Evolutionary conservation across 495 filamentous ascomycete genomes (phyloP).

Genomic region (Talaromyces nanjingensis): DNA sequence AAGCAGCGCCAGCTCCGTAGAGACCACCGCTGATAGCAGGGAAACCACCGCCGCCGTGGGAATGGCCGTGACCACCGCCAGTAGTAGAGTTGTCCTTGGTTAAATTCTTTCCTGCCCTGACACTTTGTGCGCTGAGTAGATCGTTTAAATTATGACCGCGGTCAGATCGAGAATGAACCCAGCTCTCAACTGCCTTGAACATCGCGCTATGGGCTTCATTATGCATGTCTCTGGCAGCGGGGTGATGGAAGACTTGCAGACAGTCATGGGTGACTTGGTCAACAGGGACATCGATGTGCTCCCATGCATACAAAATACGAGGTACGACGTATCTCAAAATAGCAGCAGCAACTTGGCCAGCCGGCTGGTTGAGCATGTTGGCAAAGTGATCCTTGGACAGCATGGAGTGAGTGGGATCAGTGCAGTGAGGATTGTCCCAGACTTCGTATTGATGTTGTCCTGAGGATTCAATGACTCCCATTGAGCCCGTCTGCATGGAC

Average conservation of each 20-base stretch:
- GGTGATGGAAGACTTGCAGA: slow-evolving; percentile 79
- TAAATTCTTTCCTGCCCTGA: slow-evolving; percentile 73
- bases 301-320: slow-evolving; percentile 83
- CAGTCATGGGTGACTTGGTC: slow-evolving; percentile 75
- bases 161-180: slow-evolving; percentile 61
- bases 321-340: slow-evolving; percentile 82
- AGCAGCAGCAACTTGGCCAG: slow-evolving; percentile 70
- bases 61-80: slow-evolving; percentile 26
- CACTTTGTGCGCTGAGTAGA: slow-evolving; percentile 71
- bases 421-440: slow-evolving; percentile 79
- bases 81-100: not conserved
- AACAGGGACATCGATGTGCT: slow-evolving; percentile 71
- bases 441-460: slow-evolving; percentile 83
- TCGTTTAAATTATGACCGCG: slow-evolving; percentile 57
- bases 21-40: slow-evolving; percentile 20
- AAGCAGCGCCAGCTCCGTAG: slow-evolving; percentile 16
- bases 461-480: slow-evolving; percentile 68
- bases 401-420: slow-evolving; percentile 90
- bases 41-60: slow-evolving; percentile 25
- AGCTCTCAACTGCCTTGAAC: slow-evolving; percentile 73
- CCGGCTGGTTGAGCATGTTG: slow-evolving; percentile 83
- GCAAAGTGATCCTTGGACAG: slow-evolving; percentile 96
- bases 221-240: slow-evolving; percentile 61
- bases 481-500: slow-evolving; percentile 74
- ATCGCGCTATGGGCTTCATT: slow-evolving; percentile 77